Evolutionary conservation across 2,329 filamentous ascomycete genomes (phyloP).

Genomic region (Xylaria digitata): DNA sequence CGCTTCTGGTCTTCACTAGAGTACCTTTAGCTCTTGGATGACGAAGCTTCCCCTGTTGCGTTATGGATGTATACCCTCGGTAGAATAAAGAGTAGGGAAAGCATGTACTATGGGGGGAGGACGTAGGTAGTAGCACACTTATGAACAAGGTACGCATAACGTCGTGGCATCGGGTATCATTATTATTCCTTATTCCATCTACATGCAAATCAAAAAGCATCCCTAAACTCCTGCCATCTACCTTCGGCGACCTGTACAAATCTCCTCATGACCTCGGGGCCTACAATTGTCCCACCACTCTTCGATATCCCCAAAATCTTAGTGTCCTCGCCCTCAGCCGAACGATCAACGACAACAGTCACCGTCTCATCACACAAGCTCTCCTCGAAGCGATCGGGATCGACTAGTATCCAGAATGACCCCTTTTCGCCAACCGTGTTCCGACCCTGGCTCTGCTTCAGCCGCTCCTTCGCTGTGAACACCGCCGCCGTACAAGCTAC

Average conservation of each 20-base stretch:
- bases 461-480: constrained; percentile 73
- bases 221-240: constrained; percentile 70
- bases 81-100: not conserved
- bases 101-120: not conserved
- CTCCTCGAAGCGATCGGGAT: constrained; percentile 93
- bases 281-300: constrained; percentile 79
- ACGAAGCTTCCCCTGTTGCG: not conserved
- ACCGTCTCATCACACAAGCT: constrained; percentile 82
- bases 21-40: no score
- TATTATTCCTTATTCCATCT: constrained; percentile 26
- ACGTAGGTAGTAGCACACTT: not conserved
- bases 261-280: constrained; percentile 69
- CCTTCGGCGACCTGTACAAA: constrained; percentile 69
- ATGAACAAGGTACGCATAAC: not conserved
- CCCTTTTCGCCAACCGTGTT: constrained; percentile 55
- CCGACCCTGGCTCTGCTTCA: constrained; percentile 53
- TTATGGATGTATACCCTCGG: not conserved
- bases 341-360: constrained; percentile 81
- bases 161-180: constrained; percentile 33
- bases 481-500: constrained; percentile 82
- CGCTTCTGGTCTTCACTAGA: not conserved
- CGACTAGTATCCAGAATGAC: constrained; percentile 79
- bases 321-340: constrained; percentile 57
- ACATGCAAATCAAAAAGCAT: constrained; percentile 36
- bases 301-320: constrained; percentile 82